Evolutionary conservation across 257 asterid genomes (phyloP).

Genomic region (Galeopsis tetrahit): DNA sequence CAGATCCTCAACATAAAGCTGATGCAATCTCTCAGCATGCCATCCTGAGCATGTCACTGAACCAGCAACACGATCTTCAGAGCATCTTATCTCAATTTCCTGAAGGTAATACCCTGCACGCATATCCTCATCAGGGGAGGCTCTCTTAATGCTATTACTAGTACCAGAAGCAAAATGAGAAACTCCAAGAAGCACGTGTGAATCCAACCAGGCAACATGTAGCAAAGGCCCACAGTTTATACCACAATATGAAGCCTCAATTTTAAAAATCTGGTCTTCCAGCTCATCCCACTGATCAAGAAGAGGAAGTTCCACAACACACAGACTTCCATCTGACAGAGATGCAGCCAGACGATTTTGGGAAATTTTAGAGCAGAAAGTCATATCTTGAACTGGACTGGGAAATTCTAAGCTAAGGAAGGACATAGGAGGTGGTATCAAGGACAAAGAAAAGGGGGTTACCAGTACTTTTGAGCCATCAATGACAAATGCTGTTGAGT

Average conservation of each 20-base stretch:
- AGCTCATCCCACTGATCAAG: constrained; percentile 89
- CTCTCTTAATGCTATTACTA: constrained; percentile 31
- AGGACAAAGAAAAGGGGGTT: constrained; percentile 76
- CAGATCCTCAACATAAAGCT: constrained; percentile 57
- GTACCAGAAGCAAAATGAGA: constrained; percentile 39
- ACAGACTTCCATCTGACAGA: constrained; percentile 84
- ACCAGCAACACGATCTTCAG: constrained; percentile 70
- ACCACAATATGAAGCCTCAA: constrained; percentile 60
- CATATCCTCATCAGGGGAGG: constrained; percentile 42
- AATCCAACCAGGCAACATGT: constrained; percentile 79
- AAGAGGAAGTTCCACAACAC: constrained; percentile 79
- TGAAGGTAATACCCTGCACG: constrained; percentile 57
- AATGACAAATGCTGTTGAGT: constrained; percentile 83
- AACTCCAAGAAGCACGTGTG: constrained; percentile 69
- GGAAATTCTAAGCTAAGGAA: constrained; percentile 71
- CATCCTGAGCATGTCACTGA: constrained; percentile 84
- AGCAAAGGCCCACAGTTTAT: constrained; percentile 44
- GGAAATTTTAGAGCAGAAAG: constrained; percentile 48
- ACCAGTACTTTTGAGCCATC: constrained; percentile 75
- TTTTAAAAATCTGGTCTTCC: constrained; percentile 66
- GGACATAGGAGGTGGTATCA: constrained; percentile 95
- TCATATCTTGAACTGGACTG: constrained; percentile 59
- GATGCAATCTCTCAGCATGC: constrained; percentile 58
- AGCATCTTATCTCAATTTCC: constrained; percentile 70
- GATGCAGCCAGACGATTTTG: constrained; percentile 71